phyloP scores from a whole-genome alignment of 2,329 filamentous ascomycete species.

The Metarhizium rileyi region DNA sequence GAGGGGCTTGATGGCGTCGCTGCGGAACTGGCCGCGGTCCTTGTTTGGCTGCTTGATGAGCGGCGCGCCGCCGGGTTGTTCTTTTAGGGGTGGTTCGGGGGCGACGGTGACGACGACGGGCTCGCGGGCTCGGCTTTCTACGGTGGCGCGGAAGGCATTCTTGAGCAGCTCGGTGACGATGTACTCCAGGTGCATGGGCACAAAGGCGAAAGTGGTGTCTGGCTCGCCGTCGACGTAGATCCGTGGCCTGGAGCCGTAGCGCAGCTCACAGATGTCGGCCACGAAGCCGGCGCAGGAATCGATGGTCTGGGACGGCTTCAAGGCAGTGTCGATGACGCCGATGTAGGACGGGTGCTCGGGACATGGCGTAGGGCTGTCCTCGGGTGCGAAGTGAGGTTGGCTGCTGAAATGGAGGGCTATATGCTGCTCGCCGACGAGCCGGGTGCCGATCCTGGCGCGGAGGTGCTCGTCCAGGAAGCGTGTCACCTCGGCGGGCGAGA shows the following conservation, averaged over 20 bases:
- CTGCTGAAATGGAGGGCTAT: constrained; percentile 72
- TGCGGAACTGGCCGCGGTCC: constrained; percentile 30
- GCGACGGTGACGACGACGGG: constrained; percentile 91
- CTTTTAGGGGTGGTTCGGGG: constrained; percentile 42
- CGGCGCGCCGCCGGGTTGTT: constrained; percentile 13
- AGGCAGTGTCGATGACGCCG: constrained; percentile 86
- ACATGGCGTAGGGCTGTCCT: constrained; percentile 38
- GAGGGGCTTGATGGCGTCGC: constrained; percentile 44
- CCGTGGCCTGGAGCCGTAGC: constrained; percentile 79
- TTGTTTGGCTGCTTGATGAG: constrained; percentile 25
- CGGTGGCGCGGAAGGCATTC: constrained; percentile 88
- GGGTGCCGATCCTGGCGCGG: constrained; percentile 84
- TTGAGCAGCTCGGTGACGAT: constrained; percentile 95
- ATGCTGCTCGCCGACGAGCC: constrained; percentile 92
- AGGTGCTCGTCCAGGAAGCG: constrained; percentile 89
- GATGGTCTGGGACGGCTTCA: constrained; percentile 73
- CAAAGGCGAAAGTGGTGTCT: constrained; percentile 75
- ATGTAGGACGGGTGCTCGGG: constrained; percentile 61
- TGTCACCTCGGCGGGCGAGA: constrained; percentile 73
- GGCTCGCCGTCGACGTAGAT: constrained; percentile 78
- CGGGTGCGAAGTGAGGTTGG: constrained; percentile 58
- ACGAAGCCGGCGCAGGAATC: constrained; percentile 83
- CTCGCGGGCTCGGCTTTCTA: constrained; percentile 73
- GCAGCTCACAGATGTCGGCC: constrained; percentile 90
- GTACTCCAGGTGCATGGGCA: constrained; percentile 94